Conservation (phyloP, 495 filamentous ascomycete species). For the Melanomma pulvis-pyrius region DNA sequence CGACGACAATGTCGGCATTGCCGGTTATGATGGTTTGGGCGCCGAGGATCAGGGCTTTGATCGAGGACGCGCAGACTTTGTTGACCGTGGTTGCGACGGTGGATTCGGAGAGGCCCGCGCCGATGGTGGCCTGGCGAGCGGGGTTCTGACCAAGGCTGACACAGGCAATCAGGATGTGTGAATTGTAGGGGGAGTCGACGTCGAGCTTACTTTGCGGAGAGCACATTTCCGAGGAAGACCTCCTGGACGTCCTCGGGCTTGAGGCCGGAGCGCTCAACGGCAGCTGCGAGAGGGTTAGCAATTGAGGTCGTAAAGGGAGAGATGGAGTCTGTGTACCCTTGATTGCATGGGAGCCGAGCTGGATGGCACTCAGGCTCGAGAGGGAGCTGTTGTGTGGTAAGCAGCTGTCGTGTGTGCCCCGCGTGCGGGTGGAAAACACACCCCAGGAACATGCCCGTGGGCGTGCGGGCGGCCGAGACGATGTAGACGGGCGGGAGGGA, state of each 20-base stretch:
- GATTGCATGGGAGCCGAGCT: slow-evolving; percentile 89
- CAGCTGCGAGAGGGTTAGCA: slow-evolving; percentile 56
- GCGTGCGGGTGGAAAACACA: slow-evolving; percentile 48
- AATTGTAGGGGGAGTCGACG: slow-evolving; percentile 4
- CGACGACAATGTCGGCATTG: slow-evolving; percentile 85
- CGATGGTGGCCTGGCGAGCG: slow-evolving; percentile 88
- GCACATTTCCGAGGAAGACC: slow-evolving; percentile 96
- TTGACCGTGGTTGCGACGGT: slow-evolving; percentile 92
- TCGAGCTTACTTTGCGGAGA: slow-evolving; percentile 80
- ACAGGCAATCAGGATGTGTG: slow-evolving; percentile 5
- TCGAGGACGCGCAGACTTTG: slow-evolving; percentile 94
- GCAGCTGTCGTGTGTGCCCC: slow-evolving; percentile 17
- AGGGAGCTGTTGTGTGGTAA: slow-evolving; percentile 64
- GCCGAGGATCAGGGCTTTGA: slow-evolving; percentile 93
- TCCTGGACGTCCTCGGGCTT: slow-evolving; percentile 87
- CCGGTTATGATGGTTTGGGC: slow-evolving; percentile 97
- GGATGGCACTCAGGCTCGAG: slow-evolving; percentile 78
- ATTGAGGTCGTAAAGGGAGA: slow-evolving; percentile 13
- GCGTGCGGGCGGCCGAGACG: slow-evolving; percentile 86
- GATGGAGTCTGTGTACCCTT: slow-evolving; percentile 62
- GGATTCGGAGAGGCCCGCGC: slow-evolving; percentile 75
- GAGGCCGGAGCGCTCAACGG: slow-evolving; percentile 81
- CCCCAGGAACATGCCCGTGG: slow-evolving; percentile 92
- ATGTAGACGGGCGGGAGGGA: slow-evolving; percentile 87
- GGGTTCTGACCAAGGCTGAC: slow-evolving; percentile 92